Evolutionary conservation across 805 yeast genomes (phyloP).

Genomic region (Myxozyma kluyveri): DNA sequence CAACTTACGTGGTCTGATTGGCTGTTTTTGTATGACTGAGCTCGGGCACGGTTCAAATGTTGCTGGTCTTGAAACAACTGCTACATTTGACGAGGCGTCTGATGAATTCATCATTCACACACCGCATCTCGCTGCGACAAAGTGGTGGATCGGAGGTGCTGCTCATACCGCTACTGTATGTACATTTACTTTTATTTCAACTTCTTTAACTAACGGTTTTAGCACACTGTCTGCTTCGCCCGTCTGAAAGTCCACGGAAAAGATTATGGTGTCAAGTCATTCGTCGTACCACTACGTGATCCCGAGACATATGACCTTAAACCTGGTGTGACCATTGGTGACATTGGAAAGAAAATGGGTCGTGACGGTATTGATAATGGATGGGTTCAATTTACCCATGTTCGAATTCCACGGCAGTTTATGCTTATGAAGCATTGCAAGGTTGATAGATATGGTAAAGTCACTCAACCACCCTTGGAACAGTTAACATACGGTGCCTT

Average conservation of each 20-base stretch:
- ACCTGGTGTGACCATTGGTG: constrained; percentile 85
- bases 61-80: constrained; percentile 90
- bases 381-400: constrained; percentile 88
- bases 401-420: constrained; percentile 75
- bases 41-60: constrained; percentile 92
- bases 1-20: constrained; percentile 48
- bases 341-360: constrained; percentile 94
- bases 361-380: constrained; percentile 95
- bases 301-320: constrained; percentile 58
- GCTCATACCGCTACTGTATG: constrained; percentile 76
- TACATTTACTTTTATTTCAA: too few species aligned
- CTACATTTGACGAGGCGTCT: constrained; percentile 63
- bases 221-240: constrained; percentile 78
- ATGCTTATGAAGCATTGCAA: constrained; percentile 79
- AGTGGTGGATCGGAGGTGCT: constrained; percentile 99
- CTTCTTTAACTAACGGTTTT: neutral
- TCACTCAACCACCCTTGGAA: constrained; percentile 76
- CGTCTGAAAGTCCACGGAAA: constrained; percentile 74
- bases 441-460: constrained; percentile 68
- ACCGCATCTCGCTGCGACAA: constrained; percentile 88
- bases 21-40: constrained; percentile 91
- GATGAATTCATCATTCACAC: constrained; percentile 77
- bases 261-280: constrained; percentile 90
- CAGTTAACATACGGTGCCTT: constrained; percentile 86
- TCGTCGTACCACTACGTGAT: constrained; percentile 87